phyloP scores from a whole-genome alignment of 2,329 filamentous ascomycete species.

The Sporothrix luriei region DNA sequence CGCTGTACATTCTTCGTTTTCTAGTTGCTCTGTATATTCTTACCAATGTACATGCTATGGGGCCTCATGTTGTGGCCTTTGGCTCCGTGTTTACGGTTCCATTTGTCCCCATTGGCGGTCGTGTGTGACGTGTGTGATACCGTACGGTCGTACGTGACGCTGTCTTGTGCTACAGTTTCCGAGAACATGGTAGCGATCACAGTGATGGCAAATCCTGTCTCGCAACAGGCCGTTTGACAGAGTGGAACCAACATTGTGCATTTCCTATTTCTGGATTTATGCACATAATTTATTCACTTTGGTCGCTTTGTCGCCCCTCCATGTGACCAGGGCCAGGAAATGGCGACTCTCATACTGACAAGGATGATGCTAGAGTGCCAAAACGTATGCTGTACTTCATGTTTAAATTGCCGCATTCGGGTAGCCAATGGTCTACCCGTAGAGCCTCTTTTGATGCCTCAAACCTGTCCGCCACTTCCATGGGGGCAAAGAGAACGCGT shows the following conservation, averaged over 20 bases:
- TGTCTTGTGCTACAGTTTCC: not conserved
- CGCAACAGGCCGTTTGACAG: too few species aligned
- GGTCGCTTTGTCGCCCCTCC: not conserved
- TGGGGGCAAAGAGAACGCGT: not conserved
- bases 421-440: too few species aligned
- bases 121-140: not conserved
- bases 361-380: too few species aligned
- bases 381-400: too few species aligned
- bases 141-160: not conserved
- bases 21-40: not conserved
- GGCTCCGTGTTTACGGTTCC: not conserved
- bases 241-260: too few species aligned
- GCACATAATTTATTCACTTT: too few species aligned
- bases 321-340: not conserved
- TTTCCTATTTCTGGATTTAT: too few species aligned
- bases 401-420: too few species aligned
- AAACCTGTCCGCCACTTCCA: not conserved
- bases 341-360: not conserved
- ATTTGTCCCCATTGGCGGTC: not conserved
- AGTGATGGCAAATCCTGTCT: not conserved
- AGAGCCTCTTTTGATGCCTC: not conserved
- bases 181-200: not conserved
- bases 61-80: not conserved
- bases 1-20: conserved; percentile 2
- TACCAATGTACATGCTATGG: not conserved